Conservation (phyloP, 2,329 filamentous ascomycete species). For the Fusarium decemcellulare region DNA sequence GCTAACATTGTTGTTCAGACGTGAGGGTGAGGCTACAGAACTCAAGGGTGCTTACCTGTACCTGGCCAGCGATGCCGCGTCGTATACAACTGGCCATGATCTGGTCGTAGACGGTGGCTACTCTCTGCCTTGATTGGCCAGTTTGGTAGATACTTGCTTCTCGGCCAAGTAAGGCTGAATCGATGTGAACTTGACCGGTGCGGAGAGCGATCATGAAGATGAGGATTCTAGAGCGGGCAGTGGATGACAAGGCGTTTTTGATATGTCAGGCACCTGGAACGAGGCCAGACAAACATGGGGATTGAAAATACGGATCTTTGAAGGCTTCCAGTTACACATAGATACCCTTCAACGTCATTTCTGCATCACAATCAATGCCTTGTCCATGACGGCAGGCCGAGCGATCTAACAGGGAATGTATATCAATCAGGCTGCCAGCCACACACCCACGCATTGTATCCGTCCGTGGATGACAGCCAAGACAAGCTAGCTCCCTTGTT, state of each 20-base stretch:
- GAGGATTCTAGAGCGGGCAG: slow-evolving; percentile 1
- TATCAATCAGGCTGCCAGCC: neutral
- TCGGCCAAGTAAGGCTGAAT: neutral
- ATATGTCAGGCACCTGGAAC: neutral
- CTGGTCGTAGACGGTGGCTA: slow-evolving; percentile 85
- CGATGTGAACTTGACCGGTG: neutral
- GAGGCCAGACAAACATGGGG: neutral
- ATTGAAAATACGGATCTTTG: slow-evolving; percentile 8
- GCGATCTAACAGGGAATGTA: neutral
- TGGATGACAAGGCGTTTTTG: slow-evolving; percentile 1
- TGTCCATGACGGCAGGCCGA: neutral
- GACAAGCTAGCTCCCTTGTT: neutral
- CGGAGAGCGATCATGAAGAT: neutral
- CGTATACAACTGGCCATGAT: slow-evolving; percentile 83
- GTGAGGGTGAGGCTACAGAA: slow-evolving; percentile 80
- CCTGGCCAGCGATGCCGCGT: slow-evolving; percentile 85
- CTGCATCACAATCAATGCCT: neutral
- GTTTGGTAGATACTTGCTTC: neutral
- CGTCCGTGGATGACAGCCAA: neutral
- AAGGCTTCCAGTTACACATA: neutral
- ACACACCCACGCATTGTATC: neutral
- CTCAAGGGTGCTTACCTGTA: slow-evolving; percentile 89
- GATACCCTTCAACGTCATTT: slow-evolving; percentile 11
- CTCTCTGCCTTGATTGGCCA: slow-evolving; percentile 60
- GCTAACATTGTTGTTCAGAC: slow-evolving; percentile 54